A percentile compares a stretch with the other conserved stretches of the same genome.
These are phyloP conservation scores for Kluyveromyces marxianus DNA, from an alignment of 1,139 yeast species.

Conservation along the genomic window DNA sequence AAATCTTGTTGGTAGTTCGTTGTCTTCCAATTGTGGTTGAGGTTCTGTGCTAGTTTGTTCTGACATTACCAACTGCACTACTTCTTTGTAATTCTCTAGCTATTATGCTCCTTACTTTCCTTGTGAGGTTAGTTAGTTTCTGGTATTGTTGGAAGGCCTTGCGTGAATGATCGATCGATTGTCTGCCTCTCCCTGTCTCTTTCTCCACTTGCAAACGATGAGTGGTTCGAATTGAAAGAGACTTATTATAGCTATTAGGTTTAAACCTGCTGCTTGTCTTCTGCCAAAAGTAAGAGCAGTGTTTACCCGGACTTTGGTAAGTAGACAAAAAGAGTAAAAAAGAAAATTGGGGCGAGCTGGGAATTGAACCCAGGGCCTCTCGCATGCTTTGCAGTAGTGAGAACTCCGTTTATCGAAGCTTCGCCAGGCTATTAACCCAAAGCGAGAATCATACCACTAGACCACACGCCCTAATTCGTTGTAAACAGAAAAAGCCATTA, in stretches of 20 bases:
- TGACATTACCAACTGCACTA: not conserved
- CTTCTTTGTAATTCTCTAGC: too few relatives aligned
- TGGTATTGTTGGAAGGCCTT: too few relatives aligned
- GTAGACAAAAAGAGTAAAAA: not conserved
- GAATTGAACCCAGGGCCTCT: conserved; percentile 29
- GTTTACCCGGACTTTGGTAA: not conserved
- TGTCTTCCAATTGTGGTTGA: not conserved
- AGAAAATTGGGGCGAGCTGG: conserved; percentile 26
- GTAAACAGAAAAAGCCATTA: too few relatives aligned
- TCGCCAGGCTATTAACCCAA: conserved; percentile 24
- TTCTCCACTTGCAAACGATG: too few relatives aligned
- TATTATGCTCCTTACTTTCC: too few relatives aligned
- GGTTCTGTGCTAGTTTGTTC: not conserved
- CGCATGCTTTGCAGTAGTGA: conserved; percentile 15
- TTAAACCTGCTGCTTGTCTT: too few relatives aligned
- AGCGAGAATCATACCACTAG: conserved; percentile 32
- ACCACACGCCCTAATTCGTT: conserved; percentile 23
- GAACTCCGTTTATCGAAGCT: conserved; percentile 9
- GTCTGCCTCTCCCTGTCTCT: too few relatives aligned
- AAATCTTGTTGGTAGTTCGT: conserved; percentile 52
- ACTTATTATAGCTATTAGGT: too few relatives aligned
- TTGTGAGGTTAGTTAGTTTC: too few relatives aligned
- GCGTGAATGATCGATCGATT: too few relatives aligned
- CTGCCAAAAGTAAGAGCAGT: not conserved
- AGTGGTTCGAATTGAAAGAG: too few relatives aligned